phyloP scores from a whole-genome alignment of 371 early-diverging fungal genomes.

The Mucor saturninus region DNA sequence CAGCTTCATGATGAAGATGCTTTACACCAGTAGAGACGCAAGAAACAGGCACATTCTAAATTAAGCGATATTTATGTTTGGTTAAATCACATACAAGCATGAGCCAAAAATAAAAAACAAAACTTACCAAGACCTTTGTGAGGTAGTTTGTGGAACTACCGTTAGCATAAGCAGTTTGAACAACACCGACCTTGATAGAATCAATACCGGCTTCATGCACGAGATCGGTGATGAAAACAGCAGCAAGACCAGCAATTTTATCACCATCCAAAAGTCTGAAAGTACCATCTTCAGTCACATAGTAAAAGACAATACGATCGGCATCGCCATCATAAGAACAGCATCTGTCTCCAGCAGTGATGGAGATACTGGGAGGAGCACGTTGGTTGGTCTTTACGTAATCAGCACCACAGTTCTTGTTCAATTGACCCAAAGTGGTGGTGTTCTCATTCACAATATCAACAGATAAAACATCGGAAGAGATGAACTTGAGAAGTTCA shows the following conservation, averaged over 20 bases:
- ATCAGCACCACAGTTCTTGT: conserved; percentile 97
- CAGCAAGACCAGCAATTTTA: conserved; percentile 95
- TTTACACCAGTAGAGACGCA: conserved; percentile 99
- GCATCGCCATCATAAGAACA: conserved; percentile 99
- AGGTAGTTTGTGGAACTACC: conserved; percentile 95
- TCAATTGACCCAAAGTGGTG: conserved; percentile 73
- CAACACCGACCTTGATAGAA: conserved; percentile 90
- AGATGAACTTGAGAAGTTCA: conserved; percentile 71
- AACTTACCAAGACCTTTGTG: conserved; percentile 75
- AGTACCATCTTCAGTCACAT: conserved; percentile 65
- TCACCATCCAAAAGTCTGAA: conserved; percentile 97
- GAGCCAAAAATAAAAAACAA: neutral
- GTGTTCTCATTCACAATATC: conserved; percentile 78
- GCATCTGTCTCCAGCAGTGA: conserved; percentile 72
- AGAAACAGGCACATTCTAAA: conserved; percentile 88
- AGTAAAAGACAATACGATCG: conserved; percentile 98
- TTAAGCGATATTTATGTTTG: neutral
- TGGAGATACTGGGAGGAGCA: conserved; percentile 73
- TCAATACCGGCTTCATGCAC: conserved; percentile 79
- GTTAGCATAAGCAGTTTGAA: conserved; percentile 99
- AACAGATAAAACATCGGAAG: conserved; percentile 67
- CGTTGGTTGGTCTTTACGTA: conserved; percentile 92
- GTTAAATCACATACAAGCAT: neutral
- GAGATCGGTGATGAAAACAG: conserved; percentile 89
- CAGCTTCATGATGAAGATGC: conserved; percentile 98